phyloP scores from a whole-genome alignment of 495 filamentous ascomycete genomes.

The Pyronema omphalodes region DNA sequence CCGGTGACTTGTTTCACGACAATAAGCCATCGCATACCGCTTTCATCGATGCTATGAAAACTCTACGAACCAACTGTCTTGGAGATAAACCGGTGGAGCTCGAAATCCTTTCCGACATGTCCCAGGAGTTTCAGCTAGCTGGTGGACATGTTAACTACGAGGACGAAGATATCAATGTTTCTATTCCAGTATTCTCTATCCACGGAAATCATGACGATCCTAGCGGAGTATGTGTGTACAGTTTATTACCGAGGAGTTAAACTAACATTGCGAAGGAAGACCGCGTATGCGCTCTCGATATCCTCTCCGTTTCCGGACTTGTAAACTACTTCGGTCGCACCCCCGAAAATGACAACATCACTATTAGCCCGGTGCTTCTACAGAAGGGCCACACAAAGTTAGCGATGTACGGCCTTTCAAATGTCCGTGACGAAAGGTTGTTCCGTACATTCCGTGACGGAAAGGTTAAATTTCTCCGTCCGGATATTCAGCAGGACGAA shows the following conservation, averaged over 20 bases:
- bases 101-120: constrained; percentile 83
- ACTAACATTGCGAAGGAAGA: constrained; percentile 39
- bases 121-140: constrained; percentile 64
- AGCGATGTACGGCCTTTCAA: constrained; percentile 88
- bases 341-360: constrained; percentile 79
- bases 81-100: constrained; percentile 91
- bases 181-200: constrained; percentile 94
- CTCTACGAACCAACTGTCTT: constrained; percentile 76
- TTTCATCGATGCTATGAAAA: constrained; percentile 94
- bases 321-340: constrained; percentile 92
- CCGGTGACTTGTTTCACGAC: constrained; percentile 92
- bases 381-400: constrained; percentile 91
- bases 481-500: constrained; percentile 61
- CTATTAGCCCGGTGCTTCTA: constrained; percentile 73
- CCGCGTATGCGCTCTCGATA: constrained; percentile 70
- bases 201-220: constrained; percentile 98
- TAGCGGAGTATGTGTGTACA: constrained; percentile 35
- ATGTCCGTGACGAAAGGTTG: constrained; percentile 86
- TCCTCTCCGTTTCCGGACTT: constrained; percentile 77
- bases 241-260: constrained; percentile 5
- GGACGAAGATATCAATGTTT: constrained; percentile 92
- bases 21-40: constrained; percentile 93
- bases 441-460: constrained; percentile 84
- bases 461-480: constrained; percentile 83
- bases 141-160: constrained; percentile 95